Base-by-base conservation (phyloP, 192 early-diverging fungal species). In the Podila epigama region DNA sequence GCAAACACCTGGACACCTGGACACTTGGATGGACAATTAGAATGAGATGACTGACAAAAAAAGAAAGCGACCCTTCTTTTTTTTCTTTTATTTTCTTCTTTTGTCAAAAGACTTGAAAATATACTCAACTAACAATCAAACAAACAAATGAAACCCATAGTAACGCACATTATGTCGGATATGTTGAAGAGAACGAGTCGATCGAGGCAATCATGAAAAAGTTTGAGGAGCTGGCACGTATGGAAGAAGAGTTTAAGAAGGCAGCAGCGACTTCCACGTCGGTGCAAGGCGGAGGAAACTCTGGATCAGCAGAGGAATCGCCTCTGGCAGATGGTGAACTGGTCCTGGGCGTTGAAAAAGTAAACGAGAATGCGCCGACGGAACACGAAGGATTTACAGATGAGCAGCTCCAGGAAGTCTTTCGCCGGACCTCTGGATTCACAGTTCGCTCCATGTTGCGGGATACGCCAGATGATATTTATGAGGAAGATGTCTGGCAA, bases 151-250 rank as follows among this genome's bases (percentile, higher is more conserved):
- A 25, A 33, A 32, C 22, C n/a, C 35, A 13, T 72, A 90, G 88
- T 59, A 88, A 87, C 63, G 86, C 84, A 12, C 86, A 92, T 60
- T 98, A 96, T 87, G 96, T 98, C 32, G 97, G 97, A 34, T 98
- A 98, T 80, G 94, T 97, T 5, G 96, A 97, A 66, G 97, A 98
- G 73, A 91, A 90, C 51, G 97, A 98, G 88, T 96, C 96, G 0
- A 91, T 98, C 15, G 97, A 95, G 41, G 91, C 92, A 6, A 98
- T 98, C 64, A 98, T 98, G 97, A 94, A 94, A 72, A 98, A 98
- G 83, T 98, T 98, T 80, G 92, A 96, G 72, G 95, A 97, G 78
- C 87, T 98, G 20, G 97, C 97, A 59, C 84, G 89, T 4, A 93
- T 96, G 79, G 89, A 95, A 67, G 82, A 87, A 69, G 94, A 97